These are phyloP conservation scores for Pelargonium cotyledonis DNA, from an alignment of 441 rosid genomes.

Conservation along the genomic window DNA sequence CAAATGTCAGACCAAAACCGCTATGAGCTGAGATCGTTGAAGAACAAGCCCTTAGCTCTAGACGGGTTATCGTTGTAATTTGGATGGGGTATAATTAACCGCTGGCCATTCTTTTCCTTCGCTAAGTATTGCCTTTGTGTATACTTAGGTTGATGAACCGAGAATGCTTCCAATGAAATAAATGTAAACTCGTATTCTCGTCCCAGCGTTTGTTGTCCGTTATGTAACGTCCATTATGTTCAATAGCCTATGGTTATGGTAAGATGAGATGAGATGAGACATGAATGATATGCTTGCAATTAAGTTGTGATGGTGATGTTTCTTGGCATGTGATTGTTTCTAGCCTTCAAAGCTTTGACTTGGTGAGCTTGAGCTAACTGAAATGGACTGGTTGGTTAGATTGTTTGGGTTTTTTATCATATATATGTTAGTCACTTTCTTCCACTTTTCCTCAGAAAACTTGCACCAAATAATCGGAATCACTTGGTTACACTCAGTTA, in stretches of 20 bases:
- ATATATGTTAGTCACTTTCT: background rate
- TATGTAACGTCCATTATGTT: no score
- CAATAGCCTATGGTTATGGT: no score
- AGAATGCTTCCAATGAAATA: constrained; percentile 22
- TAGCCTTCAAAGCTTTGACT: constrained; percentile 9
- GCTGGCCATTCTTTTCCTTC: constrained; percentile 13
- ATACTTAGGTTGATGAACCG: constrained; percentile 23
- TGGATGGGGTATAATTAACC: constrained; percentile 21
- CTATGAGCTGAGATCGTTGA: constrained; percentile 13
- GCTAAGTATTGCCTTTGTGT: constrained; percentile 9
- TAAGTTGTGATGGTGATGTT: constrained; percentile 19
- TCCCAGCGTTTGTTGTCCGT: no score
- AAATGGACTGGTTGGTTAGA: constrained; percentile 4
- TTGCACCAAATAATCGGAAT: background rate
- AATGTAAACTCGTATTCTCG: constrained; percentile 19
- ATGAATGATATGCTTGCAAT: background rate
- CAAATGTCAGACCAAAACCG: constrained; percentile 6
- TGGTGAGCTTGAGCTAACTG: background rate
- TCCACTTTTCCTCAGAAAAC: background rate
- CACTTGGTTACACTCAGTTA: background rate
- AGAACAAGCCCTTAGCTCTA: constrained; percentile 15
- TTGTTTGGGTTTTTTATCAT: background rate
- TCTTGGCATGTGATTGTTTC: constrained; percentile 17
- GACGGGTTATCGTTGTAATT: constrained; percentile 19
- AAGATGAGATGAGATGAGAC: no score